phyloP scores from a whole-genome alignment of 2,329 filamentous ascomycete genomes.

The Alternaria burnsii region DNA sequence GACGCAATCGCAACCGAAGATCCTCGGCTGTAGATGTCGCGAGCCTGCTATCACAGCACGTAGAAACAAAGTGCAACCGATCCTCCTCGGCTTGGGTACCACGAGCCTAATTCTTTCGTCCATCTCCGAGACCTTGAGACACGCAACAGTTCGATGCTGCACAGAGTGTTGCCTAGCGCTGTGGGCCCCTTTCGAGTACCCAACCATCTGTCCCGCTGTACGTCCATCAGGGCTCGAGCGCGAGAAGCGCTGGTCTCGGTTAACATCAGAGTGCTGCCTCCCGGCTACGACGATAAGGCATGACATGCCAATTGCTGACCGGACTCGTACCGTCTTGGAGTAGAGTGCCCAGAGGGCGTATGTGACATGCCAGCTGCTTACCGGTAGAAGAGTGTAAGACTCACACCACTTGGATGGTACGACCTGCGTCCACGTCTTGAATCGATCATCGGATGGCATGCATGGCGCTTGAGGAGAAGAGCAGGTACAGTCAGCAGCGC shows the following conservation, averaged over 20 bases:
- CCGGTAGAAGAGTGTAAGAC: neutral
- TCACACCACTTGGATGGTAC: neutral
- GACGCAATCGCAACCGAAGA: neutral
- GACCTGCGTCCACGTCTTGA: no score
- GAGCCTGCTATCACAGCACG: neutral
- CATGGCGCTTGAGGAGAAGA: neutral
- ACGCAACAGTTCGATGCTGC: neutral
- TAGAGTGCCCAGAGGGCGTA: neutral
- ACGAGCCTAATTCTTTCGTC: neutral
- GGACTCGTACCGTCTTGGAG: neutral
- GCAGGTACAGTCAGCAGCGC: neutral
- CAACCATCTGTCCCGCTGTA: neutral
- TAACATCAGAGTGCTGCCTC: neutral
- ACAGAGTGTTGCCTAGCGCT: neutral
- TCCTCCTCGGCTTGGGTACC: neutral
- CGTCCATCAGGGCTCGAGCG: neutral
- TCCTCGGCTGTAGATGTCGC: neutral
- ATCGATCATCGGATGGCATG: no score
- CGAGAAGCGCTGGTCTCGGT: neutral
- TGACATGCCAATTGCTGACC: slow-evolving; percentile 1
- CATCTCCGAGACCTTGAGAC: neutral
- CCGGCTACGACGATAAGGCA: neutral
- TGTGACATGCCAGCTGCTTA: neutral
- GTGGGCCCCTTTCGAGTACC: neutral
- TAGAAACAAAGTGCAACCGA: neutral